Evolutionary conservation across 306 rosid species (phyloP).

Genomic region (Acacia acuminata): DNA sequence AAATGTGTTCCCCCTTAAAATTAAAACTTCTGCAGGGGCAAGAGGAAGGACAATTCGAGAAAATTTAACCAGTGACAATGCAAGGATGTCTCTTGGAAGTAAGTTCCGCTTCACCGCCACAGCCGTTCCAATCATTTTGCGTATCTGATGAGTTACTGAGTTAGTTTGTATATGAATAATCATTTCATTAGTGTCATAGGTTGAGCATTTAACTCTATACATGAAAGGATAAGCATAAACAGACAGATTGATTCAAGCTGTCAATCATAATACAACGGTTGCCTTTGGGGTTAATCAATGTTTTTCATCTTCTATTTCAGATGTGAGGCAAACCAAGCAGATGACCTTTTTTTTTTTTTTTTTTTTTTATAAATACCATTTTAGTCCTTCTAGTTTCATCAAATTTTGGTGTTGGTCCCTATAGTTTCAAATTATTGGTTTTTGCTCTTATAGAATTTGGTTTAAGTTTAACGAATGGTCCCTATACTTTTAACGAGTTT

Average conservation of each 20-base stretch:
- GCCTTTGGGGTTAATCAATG: neutral
- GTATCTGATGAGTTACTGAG: constrained; percentile 55
- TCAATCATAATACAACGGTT: constrained; percentile 1
- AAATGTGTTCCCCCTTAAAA: constrained; percentile 75
- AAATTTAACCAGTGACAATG: constrained; percentile 70
- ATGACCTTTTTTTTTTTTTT: too few species aligned
- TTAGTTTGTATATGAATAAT: constrained; percentile 10
- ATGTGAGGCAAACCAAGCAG: neutral
- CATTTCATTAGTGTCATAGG: neutral
- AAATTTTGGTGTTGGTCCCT: too few species aligned
- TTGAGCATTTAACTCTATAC: constrained; percentile 5
- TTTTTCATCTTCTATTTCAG: neutral
- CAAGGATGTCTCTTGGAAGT: constrained; percentile 69
- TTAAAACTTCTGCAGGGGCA: constrained; percentile 81
- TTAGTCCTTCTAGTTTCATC: too few species aligned
- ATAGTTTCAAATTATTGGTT: too few species aligned
- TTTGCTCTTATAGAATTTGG: too few species aligned
- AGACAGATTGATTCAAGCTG: neutral
- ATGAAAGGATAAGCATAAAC: neutral
- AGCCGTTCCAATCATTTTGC: constrained; percentile 91
- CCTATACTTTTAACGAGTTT: too few species aligned
- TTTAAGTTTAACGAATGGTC: too few species aligned
- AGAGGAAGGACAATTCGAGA: constrained; percentile 73
- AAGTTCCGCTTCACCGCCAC: constrained; percentile 82
- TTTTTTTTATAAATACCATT: too few species aligned